Conservation (phyloP, 768 basidiomycete genomes). For the Myochromella boudieri region DNA sequence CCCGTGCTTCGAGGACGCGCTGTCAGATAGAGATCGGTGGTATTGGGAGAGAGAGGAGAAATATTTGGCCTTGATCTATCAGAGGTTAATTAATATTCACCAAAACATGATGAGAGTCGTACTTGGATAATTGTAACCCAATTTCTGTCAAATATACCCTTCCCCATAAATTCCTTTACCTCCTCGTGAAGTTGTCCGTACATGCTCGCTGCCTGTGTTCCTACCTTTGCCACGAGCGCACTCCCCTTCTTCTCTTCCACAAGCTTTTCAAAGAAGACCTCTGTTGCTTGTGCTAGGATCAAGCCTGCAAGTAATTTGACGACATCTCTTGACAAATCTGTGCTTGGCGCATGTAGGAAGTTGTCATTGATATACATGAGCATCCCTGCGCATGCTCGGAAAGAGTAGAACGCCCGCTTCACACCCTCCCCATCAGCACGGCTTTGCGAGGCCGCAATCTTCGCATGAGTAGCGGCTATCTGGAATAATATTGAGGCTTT, state of each 20-base stretch:
- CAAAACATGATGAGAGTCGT: neutral
- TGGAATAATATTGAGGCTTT: slow-evolving; percentile 98
- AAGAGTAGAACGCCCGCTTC: slow-evolving; percentile 92
- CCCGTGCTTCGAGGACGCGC: slow-evolving; percentile 76
- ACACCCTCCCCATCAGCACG: slow-evolving; percentile 88
- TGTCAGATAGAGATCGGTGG: slow-evolving; percentile 80
- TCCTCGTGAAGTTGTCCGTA: slow-evolving; percentile 86
- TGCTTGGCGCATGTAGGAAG: slow-evolving; percentile 96
- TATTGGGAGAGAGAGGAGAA: slow-evolving; percentile 87
- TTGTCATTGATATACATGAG: slow-evolving; percentile 99
- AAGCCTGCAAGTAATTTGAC: slow-evolving; percentile 89
- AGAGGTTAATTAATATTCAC: neutral
- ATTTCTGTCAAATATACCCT: slow-evolving; percentile 92
- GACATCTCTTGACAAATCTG: slow-evolving; percentile 91
- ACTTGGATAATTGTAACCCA: slow-evolving; percentile 91
- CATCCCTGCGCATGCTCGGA: slow-evolving; percentile 90
- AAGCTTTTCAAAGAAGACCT: slow-evolving; percentile 95
- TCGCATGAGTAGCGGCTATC: slow-evolving; percentile 90
- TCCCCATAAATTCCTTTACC: slow-evolving; percentile 95
- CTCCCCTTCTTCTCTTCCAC: slow-evolving; percentile 88
- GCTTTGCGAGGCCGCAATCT: slow-evolving; percentile 84
- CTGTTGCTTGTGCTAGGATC: slow-evolving; percentile 91
- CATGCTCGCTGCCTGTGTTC: slow-evolving; percentile 76
- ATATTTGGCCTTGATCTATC: slow-evolving; percentile 87
- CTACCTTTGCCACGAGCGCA: slow-evolving; percentile 80